These are phyloP conservation scores for Phaeoacremonium minimum DNA, from an alignment of 2,329 filamentous ascomycete species.

Conservation along the genomic window DNA sequence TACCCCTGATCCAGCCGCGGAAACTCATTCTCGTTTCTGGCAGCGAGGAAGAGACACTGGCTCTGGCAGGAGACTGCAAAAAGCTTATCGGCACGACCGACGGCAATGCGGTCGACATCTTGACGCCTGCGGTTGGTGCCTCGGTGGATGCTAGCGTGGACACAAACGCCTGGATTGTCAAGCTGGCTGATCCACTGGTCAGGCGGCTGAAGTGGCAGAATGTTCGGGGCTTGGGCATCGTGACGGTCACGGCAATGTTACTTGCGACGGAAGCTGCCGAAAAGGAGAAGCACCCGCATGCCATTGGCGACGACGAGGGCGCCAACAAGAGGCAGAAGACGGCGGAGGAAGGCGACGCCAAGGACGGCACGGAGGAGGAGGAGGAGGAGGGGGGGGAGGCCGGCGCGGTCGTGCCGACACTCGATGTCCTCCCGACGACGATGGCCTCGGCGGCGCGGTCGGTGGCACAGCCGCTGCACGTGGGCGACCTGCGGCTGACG, in stretches of 20 bases:
- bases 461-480: constrained; percentile 83
- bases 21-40: constrained; percentile 93
- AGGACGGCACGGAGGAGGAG: constrained; percentile 13
- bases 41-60: constrained; percentile 69
- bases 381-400: constrained; percentile 10
- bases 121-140: constrained; percentile 72
- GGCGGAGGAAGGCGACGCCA: constrained; percentile 19
- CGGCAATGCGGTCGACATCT: constrained; percentile 61
- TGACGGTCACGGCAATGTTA: constrained; percentile 78
- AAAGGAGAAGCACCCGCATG: constrained; percentile 14
- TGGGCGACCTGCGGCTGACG: constrained; percentile 85
- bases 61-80: constrained; percentile 76
- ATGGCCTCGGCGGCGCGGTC: constrained; percentile 71
- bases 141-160: constrained; percentile 89
- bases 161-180: constrained; percentile 95
- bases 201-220: constrained; percentile 92
- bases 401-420: constrained; percentile 34
- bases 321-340: constrained; percentile 47
- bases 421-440: constrained; percentile 51
- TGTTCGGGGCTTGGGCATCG: constrained; percentile 82
- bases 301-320: constrained; percentile 38
- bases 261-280: constrained; percentile 32
- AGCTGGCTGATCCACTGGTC: constrained; percentile 78
- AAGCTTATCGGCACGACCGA: constrained; percentile 50
- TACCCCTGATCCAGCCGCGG: constrained; percentile 87